Percentiles rank a stretch among this genome's conserved stretches.
phyloP scores from a whole-genome alignment of 768 basidiomycete species.

The Pholiota conissans region DNA sequence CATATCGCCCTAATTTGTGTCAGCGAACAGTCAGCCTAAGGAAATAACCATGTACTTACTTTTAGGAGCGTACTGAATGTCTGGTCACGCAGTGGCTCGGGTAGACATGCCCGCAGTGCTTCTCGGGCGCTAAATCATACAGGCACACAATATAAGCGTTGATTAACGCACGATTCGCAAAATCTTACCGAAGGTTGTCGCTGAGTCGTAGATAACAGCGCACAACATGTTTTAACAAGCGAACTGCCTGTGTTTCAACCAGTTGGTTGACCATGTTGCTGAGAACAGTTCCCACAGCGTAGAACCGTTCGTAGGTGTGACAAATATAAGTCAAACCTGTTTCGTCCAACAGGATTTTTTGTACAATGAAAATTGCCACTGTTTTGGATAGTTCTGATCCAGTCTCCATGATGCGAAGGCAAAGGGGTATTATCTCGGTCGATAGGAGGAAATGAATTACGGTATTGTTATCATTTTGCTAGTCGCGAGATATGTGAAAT shows the following conservation, averaged over 20 bases:
- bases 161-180: neutral
- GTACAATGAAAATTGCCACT: slow-evolving; percentile 99
- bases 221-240: slow-evolving; percentile 96
- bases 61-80: slow-evolving; percentile 92
- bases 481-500: neutral
- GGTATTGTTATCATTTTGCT: slow-evolving; percentile 99
- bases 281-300: slow-evolving; percentile 96
- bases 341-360: slow-evolving; percentile 96
- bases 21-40: slow-evolving; percentile 11
- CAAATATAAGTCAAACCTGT: slow-evolving; percentile 98
- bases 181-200: slow-evolving; percentile 86
- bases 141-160: slow-evolving; percentile 10
- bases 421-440: slow-evolving; percentile 99
- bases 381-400: slow-evolving; percentile 98
- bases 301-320: slow-evolving; percentile 99
- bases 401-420: slow-evolving; percentile 99
- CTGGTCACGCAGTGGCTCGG: slow-evolving; percentile 91
- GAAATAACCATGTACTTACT: slow-evolving; percentile 38
- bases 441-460: slow-evolving; percentile 99
- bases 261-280: slow-evolving; percentile 99
- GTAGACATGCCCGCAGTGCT: slow-evolving; percentile 91
- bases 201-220: slow-evolving; percentile 94
- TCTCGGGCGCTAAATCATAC: slow-evolving; percentile 80
- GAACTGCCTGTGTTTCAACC: slow-evolving; percentile 96
- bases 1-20: slow-evolving; percentile 80